Base-by-base conservation (phyloP, 1,139 yeast genomes). In the Diutina scorzettiae region DNA sequence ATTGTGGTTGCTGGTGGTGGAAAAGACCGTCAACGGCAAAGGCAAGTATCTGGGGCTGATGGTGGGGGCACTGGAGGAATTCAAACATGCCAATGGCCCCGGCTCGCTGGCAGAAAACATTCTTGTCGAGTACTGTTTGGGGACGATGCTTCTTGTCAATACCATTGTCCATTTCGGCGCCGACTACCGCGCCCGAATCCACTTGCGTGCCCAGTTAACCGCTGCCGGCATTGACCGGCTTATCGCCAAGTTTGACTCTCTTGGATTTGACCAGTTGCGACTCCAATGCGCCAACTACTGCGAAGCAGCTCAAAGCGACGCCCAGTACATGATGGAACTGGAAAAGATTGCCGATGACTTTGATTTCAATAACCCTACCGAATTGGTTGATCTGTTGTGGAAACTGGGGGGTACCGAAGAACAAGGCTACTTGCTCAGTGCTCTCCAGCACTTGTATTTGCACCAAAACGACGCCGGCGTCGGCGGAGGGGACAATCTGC, bases 21-120 rank as follows among this genome's bases (percentile, higher is more conserved):
- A 76, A 45, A 73, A 77, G 45, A 79, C 95, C 0, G 56, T 91
- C 43, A 89, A 82, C 48, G 96, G 96, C 1, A 71, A 91, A 50
- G 97, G 97, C 11, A 81, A 78, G 52, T 66, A 66, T 47, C 70
- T 82, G 70, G 95, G 96, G 14, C 84, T 96, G 0, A 62, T 81
- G 51, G 97, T 91, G 7, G 96, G 96, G 1, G 95, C 96, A 1
- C 80, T 89, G 47, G 94, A 82, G n/a, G 97, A 91, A 50, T 69
- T 79, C 44, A 23, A 24, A 14, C 30, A 16, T 16, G 40, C 40
- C 11, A 23, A 24, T 16, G 20, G 29, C 19, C 33, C 12, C 17
- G 37, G 25, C 2, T 8, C 37, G 9, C 37, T 32, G 37, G 20
- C 23, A 5, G 37, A 32, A 19, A 32, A 32, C 7, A 36, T 16